Evolutionary conservation across 1,284 basidiomycete genomes (phyloP).

Genomic region (Apiotrichum gracile): DNA sequence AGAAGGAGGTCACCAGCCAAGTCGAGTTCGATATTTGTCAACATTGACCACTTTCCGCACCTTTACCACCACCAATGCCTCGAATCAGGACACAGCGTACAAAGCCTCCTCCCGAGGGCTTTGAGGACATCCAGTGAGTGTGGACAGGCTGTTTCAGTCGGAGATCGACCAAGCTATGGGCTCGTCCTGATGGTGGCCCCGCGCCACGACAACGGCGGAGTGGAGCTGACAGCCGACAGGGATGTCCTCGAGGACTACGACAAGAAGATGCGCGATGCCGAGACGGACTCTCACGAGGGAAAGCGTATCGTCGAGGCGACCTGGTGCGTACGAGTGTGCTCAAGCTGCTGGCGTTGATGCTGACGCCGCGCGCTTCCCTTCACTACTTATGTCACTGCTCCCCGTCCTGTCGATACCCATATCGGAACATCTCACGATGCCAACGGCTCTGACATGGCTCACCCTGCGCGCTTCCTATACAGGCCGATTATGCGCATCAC

Average conservation of each 20-base stretch:
- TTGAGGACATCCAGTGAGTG: conserved; percentile 78
- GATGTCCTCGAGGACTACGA: conserved; percentile 90
- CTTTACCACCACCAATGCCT: conserved; percentile 61
- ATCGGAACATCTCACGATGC: neutral
- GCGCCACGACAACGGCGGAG: no score
- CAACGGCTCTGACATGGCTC: neutral
- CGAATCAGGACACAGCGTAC: conserved; percentile 92
- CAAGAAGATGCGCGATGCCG: conserved; percentile 94
- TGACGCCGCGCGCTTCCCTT: neutral
- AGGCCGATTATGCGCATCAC: conserved; percentile 93
- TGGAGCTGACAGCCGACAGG: conserved; percentile 66
- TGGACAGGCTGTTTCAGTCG: no score
- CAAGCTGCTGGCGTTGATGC: neutral
- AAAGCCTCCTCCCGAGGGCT: conserved; percentile 93
- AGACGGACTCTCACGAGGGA: conserved; percentile 95
- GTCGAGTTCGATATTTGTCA: neutral
- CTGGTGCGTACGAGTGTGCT: conserved; percentile 54
- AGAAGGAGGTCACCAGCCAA: no score
- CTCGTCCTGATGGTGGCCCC: no score
- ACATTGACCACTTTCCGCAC: neutral
- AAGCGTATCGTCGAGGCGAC: conserved; percentile 93
- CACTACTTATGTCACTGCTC: neutral
- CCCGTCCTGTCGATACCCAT: neutral
- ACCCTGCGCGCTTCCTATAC: neutral
- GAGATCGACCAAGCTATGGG: no score